These are phyloP conservation scores for Lathyrus oleraceus DNA, from an alignment of 306 rosid genomes.

Conservation along the genomic window DNA sequence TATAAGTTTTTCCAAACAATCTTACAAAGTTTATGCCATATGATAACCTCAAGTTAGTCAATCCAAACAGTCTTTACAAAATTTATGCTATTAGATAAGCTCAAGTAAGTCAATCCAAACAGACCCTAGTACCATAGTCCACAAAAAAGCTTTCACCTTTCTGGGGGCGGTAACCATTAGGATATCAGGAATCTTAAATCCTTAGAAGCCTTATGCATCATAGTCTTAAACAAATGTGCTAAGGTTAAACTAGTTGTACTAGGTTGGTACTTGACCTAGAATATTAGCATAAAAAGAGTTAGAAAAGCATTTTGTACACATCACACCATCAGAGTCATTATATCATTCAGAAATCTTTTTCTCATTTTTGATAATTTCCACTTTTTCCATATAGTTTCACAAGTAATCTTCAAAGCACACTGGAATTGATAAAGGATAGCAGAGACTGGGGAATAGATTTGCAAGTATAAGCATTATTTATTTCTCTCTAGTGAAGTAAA, in stretches of 20 bases:
- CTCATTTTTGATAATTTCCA: neutral
- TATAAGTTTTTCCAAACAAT: no score
- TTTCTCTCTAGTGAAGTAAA: neutral
- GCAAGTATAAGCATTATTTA: neutral
- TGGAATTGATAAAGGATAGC: neutral
- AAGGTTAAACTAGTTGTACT: neutral
- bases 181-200: neutral
- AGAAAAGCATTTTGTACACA: neutral
- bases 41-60: no score
- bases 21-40: no score
- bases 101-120: no score
- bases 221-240: neutral
- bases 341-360: neutral
- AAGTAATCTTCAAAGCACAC: neutral
- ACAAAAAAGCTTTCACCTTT: constrained; percentile 1
- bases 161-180: neutral
- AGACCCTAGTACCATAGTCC: neutral
- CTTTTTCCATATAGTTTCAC: neutral
- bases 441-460: neutral
- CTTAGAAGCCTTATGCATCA: neutral
- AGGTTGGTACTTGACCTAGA: neutral
- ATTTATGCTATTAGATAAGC: no score
- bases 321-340: neutral
- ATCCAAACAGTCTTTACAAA: no score
- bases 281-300: neutral